A percentile compares a stretch with the other conserved stretches of the same genome.
phyloP scores from a whole-genome alignment of 1,284 basidiomycete species.

The Tremellales sp. region DNA sequence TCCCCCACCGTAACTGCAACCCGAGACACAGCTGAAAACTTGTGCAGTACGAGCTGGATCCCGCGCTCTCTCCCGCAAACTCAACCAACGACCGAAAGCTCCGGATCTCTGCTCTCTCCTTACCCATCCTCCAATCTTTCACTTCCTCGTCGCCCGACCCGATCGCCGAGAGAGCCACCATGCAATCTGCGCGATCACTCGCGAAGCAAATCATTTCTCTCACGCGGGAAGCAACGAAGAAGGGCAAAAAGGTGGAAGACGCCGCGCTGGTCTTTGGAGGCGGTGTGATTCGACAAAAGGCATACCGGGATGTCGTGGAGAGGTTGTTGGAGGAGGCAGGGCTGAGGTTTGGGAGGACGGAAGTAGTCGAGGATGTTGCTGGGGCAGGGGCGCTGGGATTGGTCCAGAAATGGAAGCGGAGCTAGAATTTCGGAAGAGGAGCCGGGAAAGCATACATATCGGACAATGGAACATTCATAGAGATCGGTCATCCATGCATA shows the following conservation, averaged over 20 bases:
- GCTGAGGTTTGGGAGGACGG: constrained; percentile 20
- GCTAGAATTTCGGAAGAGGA: no score
- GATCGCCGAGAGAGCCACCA: constrained; percentile 21
- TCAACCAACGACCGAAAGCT: constrained; percentile 35
- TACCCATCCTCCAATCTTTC: constrained; percentile 20
- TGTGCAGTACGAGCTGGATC: constrained; percentile 35
- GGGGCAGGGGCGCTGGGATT: constrained; percentile 27
- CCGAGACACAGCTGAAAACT: background rate
- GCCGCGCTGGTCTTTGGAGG: constrained; percentile 28
- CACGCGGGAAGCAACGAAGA: constrained; percentile 1
- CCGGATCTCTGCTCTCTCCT: constrained; percentile 23
- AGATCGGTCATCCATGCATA: no score
- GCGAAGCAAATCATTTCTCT: constrained; percentile 21
- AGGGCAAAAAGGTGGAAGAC: constrained; percentile 3
- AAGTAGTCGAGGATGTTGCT: constrained; percentile 28
- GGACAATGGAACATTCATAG: no score
- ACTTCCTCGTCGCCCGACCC: constrained; percentile 18
- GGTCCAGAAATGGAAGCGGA: constrained; percentile 14
- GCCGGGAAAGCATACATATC: no score
- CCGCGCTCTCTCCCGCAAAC: constrained; percentile 14
- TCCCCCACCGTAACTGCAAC: background rate
- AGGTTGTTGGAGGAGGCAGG: constrained; percentile 16
- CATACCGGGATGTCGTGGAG: constrained; percentile 22
- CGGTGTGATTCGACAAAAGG: constrained; percentile 29
- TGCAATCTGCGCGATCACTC: constrained; percentile 15